phyloP scores from a whole-genome alignment of 2,329 filamentous ascomycete species.

The Colletotrichum incanum region DNA sequence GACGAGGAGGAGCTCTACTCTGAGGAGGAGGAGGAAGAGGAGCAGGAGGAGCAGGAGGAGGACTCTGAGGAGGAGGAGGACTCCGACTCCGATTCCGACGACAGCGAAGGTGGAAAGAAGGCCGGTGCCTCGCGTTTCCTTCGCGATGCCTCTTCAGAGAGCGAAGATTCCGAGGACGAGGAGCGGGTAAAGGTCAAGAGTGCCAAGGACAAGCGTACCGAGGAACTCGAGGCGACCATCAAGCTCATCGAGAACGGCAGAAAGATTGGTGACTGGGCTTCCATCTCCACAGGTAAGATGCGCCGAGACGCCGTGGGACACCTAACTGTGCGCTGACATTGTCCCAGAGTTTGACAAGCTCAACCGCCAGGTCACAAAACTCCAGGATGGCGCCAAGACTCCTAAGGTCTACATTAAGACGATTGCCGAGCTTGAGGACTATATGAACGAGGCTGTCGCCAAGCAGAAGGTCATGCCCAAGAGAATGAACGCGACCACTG shows the following conservation, averaged over 20 bases:
- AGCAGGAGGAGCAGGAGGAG: conserved; percentile 65
- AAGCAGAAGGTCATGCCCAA: conserved; percentile 97
- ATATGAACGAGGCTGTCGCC: conserved; percentile 92
- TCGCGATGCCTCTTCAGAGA: conserved; percentile 77
- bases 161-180: conserved; percentile 90
- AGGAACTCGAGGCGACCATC: conserved; percentile 92
- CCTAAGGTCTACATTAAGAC: conserved; percentile 95
- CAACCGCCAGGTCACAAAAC: conserved; percentile 87
- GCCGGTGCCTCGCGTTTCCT: conserved; percentile 88
- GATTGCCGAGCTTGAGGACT: conserved; percentile 92
- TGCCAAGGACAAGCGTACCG: conserved; percentile 96
- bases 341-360: conserved; percentile 91
- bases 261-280: conserved; percentile 98
- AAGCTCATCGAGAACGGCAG: conserved; percentile 95
- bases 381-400: conserved; percentile 81
- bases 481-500: conserved; percentile 99
- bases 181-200: conserved; percentile 91
- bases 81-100: conserved; percentile 69
- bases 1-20: conserved; percentile 97
- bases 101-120: conserved; percentile 76
- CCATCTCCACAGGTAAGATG: conserved; percentile 86
- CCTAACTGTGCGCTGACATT: conserved; percentile 28
- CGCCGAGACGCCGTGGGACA: not conserved
- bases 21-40: conserved; percentile 79
- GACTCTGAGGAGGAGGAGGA: conserved; percentile 68